phyloP scores from a whole-genome alignment of 495 filamentous ascomycete species.

The Staphylotrichum tortipilum region DNA sequence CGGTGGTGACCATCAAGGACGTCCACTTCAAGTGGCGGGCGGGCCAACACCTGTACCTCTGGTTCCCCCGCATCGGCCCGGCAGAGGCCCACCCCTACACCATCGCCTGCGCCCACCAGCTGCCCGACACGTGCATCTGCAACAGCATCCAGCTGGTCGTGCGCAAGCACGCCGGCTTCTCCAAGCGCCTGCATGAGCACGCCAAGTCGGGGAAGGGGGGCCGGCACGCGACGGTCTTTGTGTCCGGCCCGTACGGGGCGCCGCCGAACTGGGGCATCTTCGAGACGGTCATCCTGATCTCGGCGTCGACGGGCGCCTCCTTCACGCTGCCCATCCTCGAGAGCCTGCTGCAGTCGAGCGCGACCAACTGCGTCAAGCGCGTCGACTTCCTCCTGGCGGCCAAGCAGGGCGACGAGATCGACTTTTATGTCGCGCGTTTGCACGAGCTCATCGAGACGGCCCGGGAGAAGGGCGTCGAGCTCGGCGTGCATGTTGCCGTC shows the following conservation, averaged over 20 bases:
- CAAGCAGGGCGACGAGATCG: constrained; percentile 57
- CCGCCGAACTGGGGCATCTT: constrained; percentile 49
- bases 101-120: constrained; percentile 47
- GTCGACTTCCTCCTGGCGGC: constrained; percentile 68
- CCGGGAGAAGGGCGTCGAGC: constrained; percentile 35
- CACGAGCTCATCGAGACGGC: constrained; percentile 48
- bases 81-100: constrained; percentile 79
- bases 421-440: constrained; percentile 59
- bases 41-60: constrained; percentile 74
- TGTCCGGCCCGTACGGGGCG: constrained; percentile 51
- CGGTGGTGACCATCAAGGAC: constrained; percentile 59
- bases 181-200: constrained; percentile 53
- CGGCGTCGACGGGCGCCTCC: constrained; percentile 49
- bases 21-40: constrained; percentile 63
- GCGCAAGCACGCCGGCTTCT: constrained; percentile 63
- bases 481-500: constrained; percentile 44
- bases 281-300: constrained; percentile 50
- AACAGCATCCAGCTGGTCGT: constrained; percentile 64
- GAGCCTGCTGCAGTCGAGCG: constrained; percentile 36
- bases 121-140: constrained; percentile 40
- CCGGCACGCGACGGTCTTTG: constrained; percentile 36
- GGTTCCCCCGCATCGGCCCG: constrained; percentile 56
- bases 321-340: constrained; percentile 51
- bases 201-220: constrained; percentile 44
- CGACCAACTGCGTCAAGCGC: constrained; percentile 49